phyloP scores from a whole-genome alignment of 805 yeast species.

The Tetrapisispora phaffii region DNA sequence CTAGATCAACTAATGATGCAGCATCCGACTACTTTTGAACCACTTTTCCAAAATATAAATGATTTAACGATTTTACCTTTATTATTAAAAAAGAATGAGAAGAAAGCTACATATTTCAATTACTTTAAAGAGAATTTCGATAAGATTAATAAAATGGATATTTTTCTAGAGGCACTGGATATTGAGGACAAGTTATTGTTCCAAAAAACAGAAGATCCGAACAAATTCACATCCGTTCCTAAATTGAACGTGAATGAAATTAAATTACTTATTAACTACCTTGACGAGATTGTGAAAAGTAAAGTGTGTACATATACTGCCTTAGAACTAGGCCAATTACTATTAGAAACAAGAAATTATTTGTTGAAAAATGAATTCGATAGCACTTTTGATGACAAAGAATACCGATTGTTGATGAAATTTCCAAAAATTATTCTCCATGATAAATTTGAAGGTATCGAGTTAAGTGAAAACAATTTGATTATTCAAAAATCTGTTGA shows the following conservation, averaged over 20 bases:
- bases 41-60: neutral
- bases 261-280: neutral
- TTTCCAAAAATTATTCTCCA: neutral
- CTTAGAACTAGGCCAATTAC: neutral
- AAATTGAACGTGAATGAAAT: neutral
- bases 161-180: neutral
- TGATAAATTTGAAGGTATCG: neutral
- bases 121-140: neutral
- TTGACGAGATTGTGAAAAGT: neutral
- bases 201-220: neutral
- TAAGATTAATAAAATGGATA: neutral
- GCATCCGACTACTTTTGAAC: neutral
- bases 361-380: neutral
- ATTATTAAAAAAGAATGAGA: neutral
- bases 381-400: neutral
- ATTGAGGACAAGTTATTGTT: neutral
- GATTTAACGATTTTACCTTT: neutral
- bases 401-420: neutral
- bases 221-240: neutral
- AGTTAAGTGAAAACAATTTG: neutral
- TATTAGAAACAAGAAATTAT: neutral
- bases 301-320: neutral
- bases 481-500: conserved; percentile 40
- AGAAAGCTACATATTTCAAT: neutral
- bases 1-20: neutral